Conservation (phyloP, 148 eudicot species). For the Vaccinium myrtillus region DNA sequence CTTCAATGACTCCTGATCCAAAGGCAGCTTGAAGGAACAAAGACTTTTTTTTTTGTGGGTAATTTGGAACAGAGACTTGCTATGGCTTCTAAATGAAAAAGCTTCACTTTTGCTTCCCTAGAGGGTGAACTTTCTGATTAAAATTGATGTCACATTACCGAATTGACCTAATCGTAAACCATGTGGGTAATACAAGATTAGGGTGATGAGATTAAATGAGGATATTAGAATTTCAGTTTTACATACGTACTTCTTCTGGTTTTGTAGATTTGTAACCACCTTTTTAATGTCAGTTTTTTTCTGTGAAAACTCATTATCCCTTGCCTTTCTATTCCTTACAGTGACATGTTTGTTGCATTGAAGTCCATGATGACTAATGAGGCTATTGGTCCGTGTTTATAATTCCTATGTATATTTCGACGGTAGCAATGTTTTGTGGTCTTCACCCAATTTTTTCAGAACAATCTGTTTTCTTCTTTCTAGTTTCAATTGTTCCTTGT, state of each 20-base stretch:
- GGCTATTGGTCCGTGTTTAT: background rate
- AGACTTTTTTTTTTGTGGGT: background rate
- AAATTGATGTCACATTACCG: background rate
- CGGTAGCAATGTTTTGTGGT: background rate
- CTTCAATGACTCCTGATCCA: background rate
- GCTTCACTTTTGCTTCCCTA: background rate
- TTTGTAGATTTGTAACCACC: background rate
- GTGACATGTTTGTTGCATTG: background rate
- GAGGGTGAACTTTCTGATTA: background rate
- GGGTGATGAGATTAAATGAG: background rate
- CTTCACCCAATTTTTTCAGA: background rate
- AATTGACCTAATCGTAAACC: background rate
- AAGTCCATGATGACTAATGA: background rate
- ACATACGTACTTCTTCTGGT: background rate
- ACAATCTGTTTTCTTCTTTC: too few relatives aligned
- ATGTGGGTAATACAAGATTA: background rate
- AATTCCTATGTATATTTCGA: background rate
- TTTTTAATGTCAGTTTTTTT: background rate
- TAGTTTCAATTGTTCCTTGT: too few relatives aligned
- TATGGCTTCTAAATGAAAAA: background rate
- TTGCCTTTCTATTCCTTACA: background rate
- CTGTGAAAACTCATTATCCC: background rate
- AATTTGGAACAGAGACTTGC: background rate
- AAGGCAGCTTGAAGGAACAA: background rate
- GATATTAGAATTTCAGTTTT: background rate